Base-by-base conservation (phyloP, 2,329 filamentous ascomycete species). In the Tricladium varicosporioides region DNA sequence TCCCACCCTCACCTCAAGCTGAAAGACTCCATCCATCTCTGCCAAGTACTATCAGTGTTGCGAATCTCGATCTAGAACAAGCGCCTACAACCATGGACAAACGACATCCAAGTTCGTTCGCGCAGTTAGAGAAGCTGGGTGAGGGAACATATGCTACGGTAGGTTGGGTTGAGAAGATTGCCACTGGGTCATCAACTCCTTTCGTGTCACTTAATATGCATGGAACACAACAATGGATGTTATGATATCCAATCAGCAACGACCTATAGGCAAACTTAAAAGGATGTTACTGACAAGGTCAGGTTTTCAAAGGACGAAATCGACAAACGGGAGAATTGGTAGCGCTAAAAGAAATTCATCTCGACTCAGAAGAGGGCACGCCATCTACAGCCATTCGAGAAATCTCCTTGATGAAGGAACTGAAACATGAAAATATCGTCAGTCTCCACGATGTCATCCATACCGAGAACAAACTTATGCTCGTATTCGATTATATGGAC, bases 381-480 rank as follows among this genome's bases (percentile, higher is more conserved):
- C 94, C 94, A 3, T 95, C 90, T 51, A 99, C 94, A 0, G 94
- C 94, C 48, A 99, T 99, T 72, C 91, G 94, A 69, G 94, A 99
- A 75, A 99, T 99, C 69, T 97, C 92, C 1, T 82, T 99, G 56
- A 97, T 99, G 94, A 99, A 99, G 76, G 94, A 99, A 76, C 83
- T 99, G 65, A 97, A 97, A 76, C 94, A 99, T 75, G 92, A 97
- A 73, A 97, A 97, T 72, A 97, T 99, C 65, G 92, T 99, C 67
- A 91, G 88, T 58, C 86, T 99, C 5, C 91, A 97, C 81, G 94
- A 99, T 80, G 94, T 99, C 56, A 97, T 99, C 69, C 94, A 99
- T 75, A 99, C 94, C 57, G 94, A 99, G 79, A 99, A 97, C 77
- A 99, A 99, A 74, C 85, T 99, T 57, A 99, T 99, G 94, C 86